These are phyloP conservation scores for Jackrogersella multiformis DNA, from an alignment of 495 filamentous ascomycete genomes.

Conservation along the genomic window DNA sequence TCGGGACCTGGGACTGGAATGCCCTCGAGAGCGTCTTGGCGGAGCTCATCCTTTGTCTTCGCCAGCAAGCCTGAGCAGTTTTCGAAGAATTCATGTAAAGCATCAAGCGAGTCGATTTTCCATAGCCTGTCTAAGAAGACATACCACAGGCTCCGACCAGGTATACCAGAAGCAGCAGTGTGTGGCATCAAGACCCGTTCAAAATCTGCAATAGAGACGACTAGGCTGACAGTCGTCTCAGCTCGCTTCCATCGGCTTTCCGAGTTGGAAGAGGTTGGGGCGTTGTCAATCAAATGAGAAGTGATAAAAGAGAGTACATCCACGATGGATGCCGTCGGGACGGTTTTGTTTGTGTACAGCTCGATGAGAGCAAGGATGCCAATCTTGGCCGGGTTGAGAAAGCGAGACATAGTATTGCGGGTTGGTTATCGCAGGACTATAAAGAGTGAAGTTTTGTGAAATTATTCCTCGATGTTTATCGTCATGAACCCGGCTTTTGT, in stretches of 20 bases:
- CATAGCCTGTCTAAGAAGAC: conserved; percentile 84
- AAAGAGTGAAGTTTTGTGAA: not conserved
- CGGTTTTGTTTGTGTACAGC: conserved; percentile 77
- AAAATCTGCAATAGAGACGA: conserved; percentile 71
- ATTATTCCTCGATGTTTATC: not conserved
- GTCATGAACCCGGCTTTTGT: not conserved
- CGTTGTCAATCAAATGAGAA: conserved; percentile 69
- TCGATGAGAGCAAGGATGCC: conserved; percentile 81
- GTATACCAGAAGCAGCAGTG: conserved; percentile 68
- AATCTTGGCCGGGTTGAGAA: conserved; percentile 85
- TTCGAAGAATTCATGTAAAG: conserved; percentile 76
- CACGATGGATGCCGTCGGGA: conserved; percentile 79
- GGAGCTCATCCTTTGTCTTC: conserved; percentile 67
- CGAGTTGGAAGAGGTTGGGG: conserved; percentile 19
- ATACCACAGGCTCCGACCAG: conserved; percentile 86
- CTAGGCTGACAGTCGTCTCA: conserved; percentile 57
- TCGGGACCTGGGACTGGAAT: conserved; percentile 43
- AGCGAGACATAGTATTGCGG: conserved; percentile 69
- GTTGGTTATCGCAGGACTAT: not conserved
- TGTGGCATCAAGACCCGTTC: conserved; percentile 69
- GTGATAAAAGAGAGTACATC: conserved; percentile 87
- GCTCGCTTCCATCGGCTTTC: conserved; percentile 51
- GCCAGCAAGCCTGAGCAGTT: conserved; percentile 64
- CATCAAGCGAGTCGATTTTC: conserved; percentile 82
- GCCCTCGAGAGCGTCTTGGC: conserved; percentile 56